Conservation (phyloP, 495 filamentous ascomycete species). For the Aspergillus bertholletiae region DNA sequence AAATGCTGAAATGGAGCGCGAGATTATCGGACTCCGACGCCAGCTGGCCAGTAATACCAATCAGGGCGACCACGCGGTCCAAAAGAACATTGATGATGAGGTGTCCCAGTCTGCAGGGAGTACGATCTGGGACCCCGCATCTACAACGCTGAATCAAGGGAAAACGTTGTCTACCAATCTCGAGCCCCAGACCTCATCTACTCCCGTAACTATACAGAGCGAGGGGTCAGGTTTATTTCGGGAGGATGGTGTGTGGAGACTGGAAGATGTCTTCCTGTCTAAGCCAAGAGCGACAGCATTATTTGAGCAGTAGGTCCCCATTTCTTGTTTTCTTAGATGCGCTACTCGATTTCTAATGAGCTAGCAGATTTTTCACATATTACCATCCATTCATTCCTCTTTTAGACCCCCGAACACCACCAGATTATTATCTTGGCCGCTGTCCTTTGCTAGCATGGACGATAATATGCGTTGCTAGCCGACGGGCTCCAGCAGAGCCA, state of each 20-base stretch:
- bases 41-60: conserved; percentile 33
- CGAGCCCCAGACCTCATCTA: conserved; percentile 34
- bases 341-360: conserved; percentile 14
- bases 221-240: conserved; percentile 40
- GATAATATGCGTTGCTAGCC: conserved; percentile 78
- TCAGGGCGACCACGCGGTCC: conserved; percentile 20
- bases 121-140: conserved; percentile 30
- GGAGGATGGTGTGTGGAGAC: conserved; percentile 36
- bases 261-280: conserved; percentile 43
- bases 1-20: conserved; percentile 50
- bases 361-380: conserved; percentile 60
- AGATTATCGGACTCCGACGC: conserved; percentile 45
- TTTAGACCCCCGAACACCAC: conserved; percentile 64
- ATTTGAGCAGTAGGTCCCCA: conserved; percentile 39
- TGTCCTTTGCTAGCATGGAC: conserved; percentile 82
- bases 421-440: conserved; percentile 73
- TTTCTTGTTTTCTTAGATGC: neutral
- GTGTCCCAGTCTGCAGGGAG: conserved; percentile 40
- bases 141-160: conserved; percentile 22
- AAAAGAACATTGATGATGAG: conserved; percentile 30
- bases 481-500: conserved; percentile 66
- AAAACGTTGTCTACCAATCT: conserved; percentile 36
- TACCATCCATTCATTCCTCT: conserved; percentile 88
- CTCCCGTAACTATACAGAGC: conserved; percentile 36
- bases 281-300: conserved; percentile 33